These are phyloP conservation scores for Fusarium nurragi DNA, from an alignment of 2,329 filamentous ascomycete species.

Conservation along the genomic window DNA sequence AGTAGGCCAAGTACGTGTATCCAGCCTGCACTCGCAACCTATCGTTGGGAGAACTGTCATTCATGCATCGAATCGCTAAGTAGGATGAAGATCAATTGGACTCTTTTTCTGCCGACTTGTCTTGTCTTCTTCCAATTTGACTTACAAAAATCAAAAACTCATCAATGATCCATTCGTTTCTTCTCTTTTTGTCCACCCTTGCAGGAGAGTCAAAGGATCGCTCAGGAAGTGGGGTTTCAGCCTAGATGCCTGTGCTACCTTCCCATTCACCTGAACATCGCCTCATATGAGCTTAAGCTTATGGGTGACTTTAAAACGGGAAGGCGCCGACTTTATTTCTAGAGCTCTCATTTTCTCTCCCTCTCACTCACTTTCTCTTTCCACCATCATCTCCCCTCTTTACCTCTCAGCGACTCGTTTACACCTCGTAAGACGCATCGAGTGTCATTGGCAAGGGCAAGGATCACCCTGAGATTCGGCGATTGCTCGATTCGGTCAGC, in stretches of 20 bases:
- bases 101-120: rapidly evolving
- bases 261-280: slow-evolving; percentile 26
- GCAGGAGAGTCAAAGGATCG: neutral
- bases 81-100: neutral
- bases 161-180: neutral
- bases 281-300: slow-evolving; percentile 13
- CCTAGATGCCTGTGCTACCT: slow-evolving; percentile 26
- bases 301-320: slow-evolving; percentile 23
- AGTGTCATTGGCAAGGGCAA: slow-evolving; percentile 19
- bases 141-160: no score
- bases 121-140: no score
- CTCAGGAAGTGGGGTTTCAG: slow-evolving; percentile 30
- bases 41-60: neutral
- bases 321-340: slow-evolving; percentile 19
- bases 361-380: neutral
- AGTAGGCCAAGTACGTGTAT: no score
- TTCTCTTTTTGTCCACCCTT: slow-evolving; percentile 5
- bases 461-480: slow-evolving; percentile 33
- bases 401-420: neutral
- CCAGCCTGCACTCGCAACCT: no score
- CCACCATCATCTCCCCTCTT: neutral
- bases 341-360: neutral
- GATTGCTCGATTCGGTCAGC: slow-evolving; percentile 41
- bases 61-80: rapidly evolving
- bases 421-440: neutral